Evolutionary conservation across 257 asterid genomes (phyloP), one percentile per base, ranked within the genome.

Genomic region (Solanum lycopersicoides): DNA sequence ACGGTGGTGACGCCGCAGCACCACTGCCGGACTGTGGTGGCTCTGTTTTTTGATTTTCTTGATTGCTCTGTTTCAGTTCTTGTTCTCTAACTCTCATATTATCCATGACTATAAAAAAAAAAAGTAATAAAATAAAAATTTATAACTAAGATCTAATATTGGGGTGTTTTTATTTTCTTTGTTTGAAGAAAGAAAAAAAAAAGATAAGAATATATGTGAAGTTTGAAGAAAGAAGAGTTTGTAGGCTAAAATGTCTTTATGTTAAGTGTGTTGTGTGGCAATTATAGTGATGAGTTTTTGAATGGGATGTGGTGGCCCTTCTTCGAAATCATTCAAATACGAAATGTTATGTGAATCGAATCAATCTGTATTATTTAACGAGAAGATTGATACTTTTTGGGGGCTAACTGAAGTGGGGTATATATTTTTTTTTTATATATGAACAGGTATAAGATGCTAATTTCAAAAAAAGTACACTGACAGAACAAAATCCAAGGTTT

Each of bases 201-300:
- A 34, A 28, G 94, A 93, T 92, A 92, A 93, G 95, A 93, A 89
- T 93, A 91, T 90, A 93, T 90, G 84, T 76, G 88, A 39, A 39
- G 10, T 39, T 39, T 39, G 63, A 53, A 53, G 63, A 53, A 79
- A 73, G 91, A 88, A 82, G 89, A 83, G 92, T 90, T 83, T 65
- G 85, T 28, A 41, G 79, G 80, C 86, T 73, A 68, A 88, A 68
- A 59, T 84, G 88, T 84, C 44, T 83, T 30, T 82, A 32, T 79
- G 86, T 75, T 4, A 13, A 30, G n/a, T 25, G 34, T 30, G 12
- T 84, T 85, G 88, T 88, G 86, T 83, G 85, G 82, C 82, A 86
- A 86, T 85, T 80, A 88, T 89, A 86, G 76, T 85, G 82, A 80
- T 45, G 84, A 45, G 34, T 2, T 39, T 20, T 39, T 30, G 69